These are phyloP conservation scores for Calvatia gigantea DNA, from an alignment of 768 basidiomycete species.

Conservation along the genomic window DNA sequence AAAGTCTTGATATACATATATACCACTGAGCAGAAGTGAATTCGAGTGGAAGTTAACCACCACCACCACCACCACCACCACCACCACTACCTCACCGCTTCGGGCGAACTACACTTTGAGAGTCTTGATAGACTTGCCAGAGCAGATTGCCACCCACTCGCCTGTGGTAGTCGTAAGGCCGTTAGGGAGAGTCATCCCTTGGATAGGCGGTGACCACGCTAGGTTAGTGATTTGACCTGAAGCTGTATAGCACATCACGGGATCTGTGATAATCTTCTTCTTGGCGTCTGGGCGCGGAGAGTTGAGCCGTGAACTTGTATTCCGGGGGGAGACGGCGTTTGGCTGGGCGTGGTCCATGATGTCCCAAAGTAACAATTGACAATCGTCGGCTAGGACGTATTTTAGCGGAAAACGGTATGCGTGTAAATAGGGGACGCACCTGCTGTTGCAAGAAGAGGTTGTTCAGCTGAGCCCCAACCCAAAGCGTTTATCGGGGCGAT, in stretches of 20 bases:
- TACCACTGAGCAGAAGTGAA: not conserved
- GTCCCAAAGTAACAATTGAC: conserved; percentile 93
- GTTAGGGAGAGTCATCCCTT: conserved; percentile 70
- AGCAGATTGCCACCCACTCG: conserved; percentile 85
- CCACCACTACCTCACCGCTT: not conserved
- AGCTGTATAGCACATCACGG: conserved; percentile 82
- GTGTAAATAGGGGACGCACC: conserved; percentile 41
- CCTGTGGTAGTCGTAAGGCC: conserved; percentile 72
- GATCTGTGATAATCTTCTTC: conserved; percentile 70
- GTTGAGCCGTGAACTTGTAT: conserved; percentile 66
- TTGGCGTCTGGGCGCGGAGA: conserved; percentile 81
- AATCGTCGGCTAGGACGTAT: conserved; percentile 73
- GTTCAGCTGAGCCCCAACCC: conserved; percentile 86
- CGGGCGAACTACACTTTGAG: conserved; percentile 74
- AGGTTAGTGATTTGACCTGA: conserved; percentile 76
- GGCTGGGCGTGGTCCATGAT: conserved; percentile 57
- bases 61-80: conserved; percentile 2
- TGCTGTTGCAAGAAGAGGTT: conserved; percentile 82
- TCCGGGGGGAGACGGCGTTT: conserved; percentile 64
- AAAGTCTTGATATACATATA: conserved; percentile 5
- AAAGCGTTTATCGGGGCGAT: conserved; percentile 79
- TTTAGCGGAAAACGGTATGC: not conserved
- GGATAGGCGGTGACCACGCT: conserved; percentile 86
- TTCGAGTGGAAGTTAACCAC: not conserved
- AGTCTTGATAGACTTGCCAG: conserved; percentile 78